Conservation (phyloP, 2,329 filamentous ascomycete species). For the Hypomyces perniciosus region DNA sequence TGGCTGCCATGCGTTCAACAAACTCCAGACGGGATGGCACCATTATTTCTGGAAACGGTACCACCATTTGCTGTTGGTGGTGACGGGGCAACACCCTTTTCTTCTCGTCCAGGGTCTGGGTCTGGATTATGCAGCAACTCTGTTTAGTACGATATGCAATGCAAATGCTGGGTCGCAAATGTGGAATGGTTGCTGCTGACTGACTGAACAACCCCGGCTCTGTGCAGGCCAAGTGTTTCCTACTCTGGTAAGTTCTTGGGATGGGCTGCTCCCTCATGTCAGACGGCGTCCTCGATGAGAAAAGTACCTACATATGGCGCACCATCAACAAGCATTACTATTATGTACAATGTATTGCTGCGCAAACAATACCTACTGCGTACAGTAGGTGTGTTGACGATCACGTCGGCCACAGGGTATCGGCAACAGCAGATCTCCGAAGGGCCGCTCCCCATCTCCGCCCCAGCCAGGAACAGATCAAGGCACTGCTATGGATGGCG, state of each 20-base stretch:
- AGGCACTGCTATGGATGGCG: no score
- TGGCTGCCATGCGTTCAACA: neutral
- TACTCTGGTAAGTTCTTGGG: neutral
- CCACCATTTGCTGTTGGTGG: neutral
- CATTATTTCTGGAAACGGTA: neutral
- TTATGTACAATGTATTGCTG: neutral
- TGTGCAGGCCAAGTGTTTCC: neutral
- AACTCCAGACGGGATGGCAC: neutral
- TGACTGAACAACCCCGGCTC: neutral
- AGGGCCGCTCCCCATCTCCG: neutral
- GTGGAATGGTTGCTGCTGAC: neutral
- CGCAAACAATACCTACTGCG: neutral
- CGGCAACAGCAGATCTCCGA: conserved; percentile 2
- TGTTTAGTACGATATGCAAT: neutral
- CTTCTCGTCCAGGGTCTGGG: neutral
- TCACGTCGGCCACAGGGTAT: neutral
- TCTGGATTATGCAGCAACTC: neutral
- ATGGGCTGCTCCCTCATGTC: conserved; percentile 5
- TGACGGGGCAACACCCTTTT: neutral
- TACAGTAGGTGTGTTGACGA: no score
- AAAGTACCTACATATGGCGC: neutral
- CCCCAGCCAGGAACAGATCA: no score
- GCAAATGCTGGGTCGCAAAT: neutral
- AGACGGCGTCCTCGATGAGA: neutral
- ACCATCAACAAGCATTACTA: neutral